Evolutionary conservation across 331 rosid species (phyloP), one percentile per base, ranked within the genome.

Genomic region (Spiraea crenata): DNA sequence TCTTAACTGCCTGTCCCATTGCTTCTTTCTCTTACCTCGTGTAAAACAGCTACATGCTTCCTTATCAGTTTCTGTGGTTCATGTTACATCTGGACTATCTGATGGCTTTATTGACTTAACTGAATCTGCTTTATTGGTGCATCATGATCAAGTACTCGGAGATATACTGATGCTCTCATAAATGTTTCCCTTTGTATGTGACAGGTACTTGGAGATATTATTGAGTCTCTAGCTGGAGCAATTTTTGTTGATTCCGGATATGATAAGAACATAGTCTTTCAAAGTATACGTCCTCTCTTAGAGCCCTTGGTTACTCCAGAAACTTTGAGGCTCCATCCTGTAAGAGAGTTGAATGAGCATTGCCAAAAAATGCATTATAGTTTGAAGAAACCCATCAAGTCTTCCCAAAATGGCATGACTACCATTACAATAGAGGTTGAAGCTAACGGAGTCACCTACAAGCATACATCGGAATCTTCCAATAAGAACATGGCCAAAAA

Each of bases 141-240:
- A 25, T 25, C 31, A 25, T 25, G 31, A 25, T 25, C 31, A 6
- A 19, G 58, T 10, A 52, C 35, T 0, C 3, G 9, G 34, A 52
- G 70, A 13, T 56, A 16, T 56, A 37, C 31, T 46, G 42, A 56
- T 12, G 38, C 9, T 17, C 11, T 51, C 58, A 25, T 20, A 17
- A 49, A 40, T 34, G 38, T 8, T 69, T 72, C 63, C 66, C 49
- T 12, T 38, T 35, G 16, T 56, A 71, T 67, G 73, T 74, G 41
- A 64, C 54, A 93, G 97, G 98, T 87, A 19, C 91, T 93, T 34
- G 98, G 89, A 54, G 98, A 93, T 77, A 76, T 93, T 12, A 79
- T 93, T 4, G 96, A 93, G 81, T 93, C 98, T 80, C 54, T 93
- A 42, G 98, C 92, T 17, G 98, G 98, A 65, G 98, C 98, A 57